Evolutionary conservation across 495 filamentous ascomycete species (phyloP).

Genomic region (Neurospora intermedia): DNA sequence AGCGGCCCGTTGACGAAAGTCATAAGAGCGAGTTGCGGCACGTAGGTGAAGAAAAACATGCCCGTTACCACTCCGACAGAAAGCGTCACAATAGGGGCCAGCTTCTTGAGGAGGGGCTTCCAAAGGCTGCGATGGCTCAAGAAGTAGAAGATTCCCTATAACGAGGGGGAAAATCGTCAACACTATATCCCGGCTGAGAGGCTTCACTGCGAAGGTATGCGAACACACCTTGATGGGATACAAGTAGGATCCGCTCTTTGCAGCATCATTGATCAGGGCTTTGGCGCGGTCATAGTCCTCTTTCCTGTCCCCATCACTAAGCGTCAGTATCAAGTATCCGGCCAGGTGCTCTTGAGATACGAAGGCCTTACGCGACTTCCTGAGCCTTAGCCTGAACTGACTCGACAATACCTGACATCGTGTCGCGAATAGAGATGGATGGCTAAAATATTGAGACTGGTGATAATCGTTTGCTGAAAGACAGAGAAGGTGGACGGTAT

Average conservation of each 20-base stretch:
- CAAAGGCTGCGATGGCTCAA: constrained; percentile 49
- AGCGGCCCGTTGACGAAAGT: constrained; percentile 80
- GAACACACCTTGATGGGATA: constrained; percentile 68
- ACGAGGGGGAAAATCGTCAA: background rate
- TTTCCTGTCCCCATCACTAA: constrained; percentile 19
- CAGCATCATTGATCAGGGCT: constrained; percentile 48
- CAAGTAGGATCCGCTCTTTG: constrained; percentile 64
- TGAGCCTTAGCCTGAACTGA: constrained; percentile 34
- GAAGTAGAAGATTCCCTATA: constrained; percentile 65
- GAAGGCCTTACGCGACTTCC: constrained; percentile 36
- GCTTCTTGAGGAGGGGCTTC: constrained; percentile 58
- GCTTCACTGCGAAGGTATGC: background rate
- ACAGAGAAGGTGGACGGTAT: background rate
- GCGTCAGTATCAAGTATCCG: background rate
- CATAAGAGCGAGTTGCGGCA: constrained; percentile 75
- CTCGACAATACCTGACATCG: constrained; percentile 11
- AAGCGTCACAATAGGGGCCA: constrained; percentile 58
- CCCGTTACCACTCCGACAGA: constrained; percentile 54
- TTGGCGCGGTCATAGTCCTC: constrained; percentile 49
- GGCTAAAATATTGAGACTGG: background rate
- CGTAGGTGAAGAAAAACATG: constrained; percentile 84
- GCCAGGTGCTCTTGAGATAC: background rate
- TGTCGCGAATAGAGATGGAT: background rate
- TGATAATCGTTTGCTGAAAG: background rate
- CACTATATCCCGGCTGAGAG: background rate